phyloP scores from a whole-genome alignment of 768 basidiomycete genomes.

The Hygrophorus russula region DNA sequence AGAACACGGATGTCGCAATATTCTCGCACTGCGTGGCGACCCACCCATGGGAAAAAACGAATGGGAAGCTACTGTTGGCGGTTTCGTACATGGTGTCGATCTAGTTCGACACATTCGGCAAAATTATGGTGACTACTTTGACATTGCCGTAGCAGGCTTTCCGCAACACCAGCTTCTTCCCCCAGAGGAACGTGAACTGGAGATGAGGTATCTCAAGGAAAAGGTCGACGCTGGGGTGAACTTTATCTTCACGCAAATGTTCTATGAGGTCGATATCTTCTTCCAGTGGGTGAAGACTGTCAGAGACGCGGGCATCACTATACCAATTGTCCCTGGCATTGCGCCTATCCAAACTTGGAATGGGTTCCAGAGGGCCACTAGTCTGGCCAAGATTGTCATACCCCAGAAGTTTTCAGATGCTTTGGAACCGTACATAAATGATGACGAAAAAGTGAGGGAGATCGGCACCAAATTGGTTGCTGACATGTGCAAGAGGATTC shows the following conservation, averaged over 20 bases:
- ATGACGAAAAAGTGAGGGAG: slow-evolving; percentile 88
- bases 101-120: slow-evolving; percentile 82
- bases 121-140: slow-evolving; percentile 85
- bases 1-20: slow-evolving; percentile 78
- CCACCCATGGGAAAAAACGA: slow-evolving; percentile 81
- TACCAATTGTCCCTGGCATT: slow-evolving; percentile 90
- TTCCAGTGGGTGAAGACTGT: slow-evolving; percentile 82
- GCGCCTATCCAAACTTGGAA: slow-evolving; percentile 96
- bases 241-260: slow-evolving; percentile 99
- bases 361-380: slow-evolving; percentile 79
- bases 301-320: slow-evolving; percentile 74
- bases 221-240: slow-evolving; percentile 85
- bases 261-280: slow-evolving; percentile 89
- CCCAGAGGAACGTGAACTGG: slow-evolving; percentile 60
- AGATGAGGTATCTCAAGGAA: slow-evolving; percentile 80
- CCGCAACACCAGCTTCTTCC: slow-evolving; percentile 73
- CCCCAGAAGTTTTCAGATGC: slow-evolving; percentile 66
- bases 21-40: slow-evolving; percentile 89
- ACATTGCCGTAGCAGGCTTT: slow-evolving; percentile 90
- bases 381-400: slow-evolving; percentile 66
- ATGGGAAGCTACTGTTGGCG: slow-evolving; percentile 88
- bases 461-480: slow-evolving; percentile 92
- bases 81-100: slow-evolving; percentile 85
- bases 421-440: slow-evolving; percentile 78
- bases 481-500: slow-evolving; percentile 84